Evolutionary conservation across 805 yeast genomes (phyloP).

Genomic region (Candida ascalaphidarum): DNA sequence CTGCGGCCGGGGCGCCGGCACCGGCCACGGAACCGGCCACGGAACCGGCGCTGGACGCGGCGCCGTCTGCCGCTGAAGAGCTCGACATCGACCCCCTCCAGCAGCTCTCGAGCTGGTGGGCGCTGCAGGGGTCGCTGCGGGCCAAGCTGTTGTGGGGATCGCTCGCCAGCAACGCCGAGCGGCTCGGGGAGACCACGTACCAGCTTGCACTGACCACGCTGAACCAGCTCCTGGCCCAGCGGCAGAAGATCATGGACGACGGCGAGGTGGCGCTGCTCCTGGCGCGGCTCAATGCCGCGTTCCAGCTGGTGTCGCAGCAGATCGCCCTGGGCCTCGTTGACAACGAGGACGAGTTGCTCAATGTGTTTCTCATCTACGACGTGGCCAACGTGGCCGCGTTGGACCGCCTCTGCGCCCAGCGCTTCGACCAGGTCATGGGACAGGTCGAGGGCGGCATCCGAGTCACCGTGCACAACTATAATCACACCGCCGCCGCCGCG

Average conservation of each 20-base stretch:
- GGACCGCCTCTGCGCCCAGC: conserved; percentile 38
- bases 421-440: conserved; percentile 55
- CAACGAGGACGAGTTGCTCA: conserved; percentile 40
- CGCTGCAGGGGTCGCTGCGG: conserved; percentile 54
- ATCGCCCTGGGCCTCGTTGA: conserved; percentile 46
- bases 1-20: too few relatives aligned
- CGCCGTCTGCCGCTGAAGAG: conserved; percentile 8
- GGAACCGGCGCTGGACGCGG: not conserved
- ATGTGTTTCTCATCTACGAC: conserved; percentile 51
- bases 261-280: conserved; percentile 22
- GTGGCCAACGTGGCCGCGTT: conserved; percentile 43
- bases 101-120: conserved; percentile 70
- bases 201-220: conserved; percentile 40
- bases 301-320: conserved; percentile 31
- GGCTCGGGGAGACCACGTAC: conserved; percentile 41
- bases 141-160: conserved; percentile 65
- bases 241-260: conserved; percentile 20
- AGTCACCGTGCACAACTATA: conserved; percentile 46
- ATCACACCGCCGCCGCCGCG: conserved; percentile 20
- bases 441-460: conserved; percentile 76
- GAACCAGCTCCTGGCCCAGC: conserved; percentile 29
- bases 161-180: conserved; percentile 44
- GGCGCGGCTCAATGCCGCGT: conserved; percentile 21
- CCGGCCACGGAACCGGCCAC: too few relatives aligned
- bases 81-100: conserved; percentile 50